These are phyloP conservation scores for Flaveria brownii DNA, from an alignment of 129 eudicot species.

Conservation along the genomic window DNA sequence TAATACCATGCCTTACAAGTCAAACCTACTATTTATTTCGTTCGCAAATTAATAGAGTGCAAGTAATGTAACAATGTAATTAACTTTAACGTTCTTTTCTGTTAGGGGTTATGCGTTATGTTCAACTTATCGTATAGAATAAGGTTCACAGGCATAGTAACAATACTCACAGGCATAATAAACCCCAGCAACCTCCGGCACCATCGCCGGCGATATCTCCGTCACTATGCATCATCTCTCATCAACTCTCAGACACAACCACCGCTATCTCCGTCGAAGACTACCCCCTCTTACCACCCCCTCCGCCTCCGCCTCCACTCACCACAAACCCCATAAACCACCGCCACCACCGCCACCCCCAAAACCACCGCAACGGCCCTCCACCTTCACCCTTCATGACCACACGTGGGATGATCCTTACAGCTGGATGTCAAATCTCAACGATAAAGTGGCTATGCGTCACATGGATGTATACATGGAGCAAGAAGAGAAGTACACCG, in stretches of 20 bases:
- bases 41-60: no score
- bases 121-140: no score
- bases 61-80: no score
- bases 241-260: slow-evolving; percentile 30
- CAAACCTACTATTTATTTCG: no score
- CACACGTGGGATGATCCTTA: slow-evolving; percentile 78
- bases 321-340: slow-evolving; percentile 58
- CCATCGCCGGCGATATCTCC: slow-evolving; percentile 26
- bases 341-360: slow-evolving; percentile 66
- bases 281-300: slow-evolving; percentile 10
- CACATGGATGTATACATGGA: slow-evolving; percentile 95
- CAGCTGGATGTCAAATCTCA: slow-evolving; percentile 90
- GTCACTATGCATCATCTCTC: slow-evolving; percentile 50
- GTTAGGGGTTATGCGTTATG: no score
- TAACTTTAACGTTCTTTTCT: no score
- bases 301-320: slow-evolving; percentile 36
- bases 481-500: slow-evolving; percentile 92
- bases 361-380: slow-evolving; percentile 66
- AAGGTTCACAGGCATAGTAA: not conserved
- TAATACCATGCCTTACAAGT: no score
- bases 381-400: slow-evolving; percentile 55
- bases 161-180: not conserved
- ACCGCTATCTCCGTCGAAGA: slow-evolving; percentile 29
- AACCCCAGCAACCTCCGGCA: slow-evolving; percentile 28
- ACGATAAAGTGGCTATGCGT: slow-evolving; percentile 90